Evolutionary conservation across 2,329 filamentous ascomycete species (phyloP), one percentile per base, ranked within the genome.

Genomic region (Sarocladiaceae sp.): DNA sequence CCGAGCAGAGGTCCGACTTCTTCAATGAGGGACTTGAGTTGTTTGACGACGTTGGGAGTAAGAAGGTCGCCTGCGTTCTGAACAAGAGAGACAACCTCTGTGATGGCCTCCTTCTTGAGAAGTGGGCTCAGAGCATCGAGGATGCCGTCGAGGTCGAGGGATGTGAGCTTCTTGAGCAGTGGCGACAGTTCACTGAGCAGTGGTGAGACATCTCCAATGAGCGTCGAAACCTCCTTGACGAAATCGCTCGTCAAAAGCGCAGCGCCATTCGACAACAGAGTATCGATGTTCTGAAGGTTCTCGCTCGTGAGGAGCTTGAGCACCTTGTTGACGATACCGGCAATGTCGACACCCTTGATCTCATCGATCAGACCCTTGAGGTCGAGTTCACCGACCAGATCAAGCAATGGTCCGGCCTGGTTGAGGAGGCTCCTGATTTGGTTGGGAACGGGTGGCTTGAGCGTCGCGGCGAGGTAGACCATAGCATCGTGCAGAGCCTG

Each of bases 401-500:
- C 60, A 7, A 69, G 37, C 2, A 68, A 61, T 1, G 64, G 66
- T 3, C 58, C 53, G 55, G 60, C 59, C 59, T 63, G 52, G 46
- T 55, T 23, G 46, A 70, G 50, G 6, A 65, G 54, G 53, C 42
- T 51, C 53, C 63, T 50, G 58, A 63, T 58, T 55, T 68, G 53
- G 28, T 57, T 57, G 13, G 69, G 65, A 4, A 63, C 65, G 2
- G 72, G 72, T 1, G 71, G 69, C 35, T 60, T 55, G n/a, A 74
- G 59, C 0, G 69, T 69, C 6, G 60, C 57, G 7, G 65, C 64
- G 7, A 75, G 66, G 54, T 71, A 69, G 25, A 71, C 57, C 58
- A 74, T 67, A 20, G 68, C 66, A 61, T 74, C 71, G 49, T 71
- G 69, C 3, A 73, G 50, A 1, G 64, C 68, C 11, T 71, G 54